A percentile compares a stretch with the other conserved stretches of the same genome.
Conservation (phyloP, 73 alveolate genomes). For the Paramecium caudatum region DNA sequence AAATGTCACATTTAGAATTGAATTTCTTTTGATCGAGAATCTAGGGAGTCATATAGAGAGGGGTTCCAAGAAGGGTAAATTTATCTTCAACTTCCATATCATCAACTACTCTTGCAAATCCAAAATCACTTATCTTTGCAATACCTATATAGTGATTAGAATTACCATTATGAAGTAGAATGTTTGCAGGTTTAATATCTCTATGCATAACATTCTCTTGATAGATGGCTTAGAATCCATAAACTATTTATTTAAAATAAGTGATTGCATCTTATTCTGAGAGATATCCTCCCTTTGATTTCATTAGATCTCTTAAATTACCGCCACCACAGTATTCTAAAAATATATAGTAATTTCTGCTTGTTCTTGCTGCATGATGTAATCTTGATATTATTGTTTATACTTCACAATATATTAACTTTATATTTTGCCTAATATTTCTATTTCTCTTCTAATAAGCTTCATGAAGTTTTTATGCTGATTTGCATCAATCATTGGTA, state of each 20-base stretch:
- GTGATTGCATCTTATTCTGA: conserved; percentile 74
- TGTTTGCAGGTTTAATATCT: conserved; percentile 77
- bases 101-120: conserved; percentile 77
- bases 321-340: conserved; percentile 74
- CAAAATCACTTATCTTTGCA: conserved; percentile 75
- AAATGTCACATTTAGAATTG: conserved; percentile 73
- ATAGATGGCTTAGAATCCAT: conserved; percentile 72
- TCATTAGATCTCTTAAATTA: conserved; percentile 62
- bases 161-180: conserved; percentile 71
- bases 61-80: conserved; percentile 76
- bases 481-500: conserved; percentile 49
- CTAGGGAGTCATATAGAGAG: conserved; percentile 76
- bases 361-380: conserved; percentile 75
- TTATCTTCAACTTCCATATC: conserved; percentile 64
- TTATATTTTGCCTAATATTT: conserved; percentile 50
- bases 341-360: conserved; percentile 72
- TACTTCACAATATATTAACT: conserved; percentile 67
- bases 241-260: conserved; percentile 66
- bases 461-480: conserved; percentile 63
- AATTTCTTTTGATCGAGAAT: conserved; percentile 50
- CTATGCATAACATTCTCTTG: conserved; percentile 75
- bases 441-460: conserved; percentile 70
- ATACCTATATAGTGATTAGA: background rate
- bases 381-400: background rate
- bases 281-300: conserved; percentile 61